phyloP scores from a whole-genome alignment of 2,329 filamentous ascomycete species.

The Dothistroma septosporum region DNA sequence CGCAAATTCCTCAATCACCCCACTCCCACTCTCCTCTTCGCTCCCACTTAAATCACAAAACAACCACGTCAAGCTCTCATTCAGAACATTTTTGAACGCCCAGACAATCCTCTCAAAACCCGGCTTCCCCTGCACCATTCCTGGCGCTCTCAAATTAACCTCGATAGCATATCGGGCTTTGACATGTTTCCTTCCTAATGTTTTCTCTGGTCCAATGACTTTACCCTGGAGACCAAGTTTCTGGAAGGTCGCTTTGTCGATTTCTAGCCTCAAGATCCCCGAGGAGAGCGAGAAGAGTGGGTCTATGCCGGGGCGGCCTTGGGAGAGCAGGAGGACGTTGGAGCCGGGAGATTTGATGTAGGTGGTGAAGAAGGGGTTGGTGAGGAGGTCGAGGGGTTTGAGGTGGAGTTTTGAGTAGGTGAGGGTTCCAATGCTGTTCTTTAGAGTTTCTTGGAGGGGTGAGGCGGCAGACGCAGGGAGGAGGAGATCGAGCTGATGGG shows the following conservation, averaged over 20 bases:
- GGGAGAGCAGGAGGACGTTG: conserved; percentile 54
- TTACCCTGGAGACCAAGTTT: conserved; percentile 74
- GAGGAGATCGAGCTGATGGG: conserved; percentile 61
- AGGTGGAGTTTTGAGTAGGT: conserved; percentile 68
- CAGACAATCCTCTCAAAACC: conserved; percentile 74
- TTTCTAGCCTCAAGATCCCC: conserved; percentile 69
- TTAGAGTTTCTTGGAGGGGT: conserved; percentile 13
- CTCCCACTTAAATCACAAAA: conserved; percentile 56
- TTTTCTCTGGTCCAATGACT: conserved; percentile 47
- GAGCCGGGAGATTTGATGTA: conserved; percentile 61
- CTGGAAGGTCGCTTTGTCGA: conserved; percentile 80
- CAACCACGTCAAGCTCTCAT: conserved; percentile 67
- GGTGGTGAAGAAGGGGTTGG: conserved; percentile 72
- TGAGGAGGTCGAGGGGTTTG: conserved; percentile 66
- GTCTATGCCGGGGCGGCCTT: conserved; percentile 65
- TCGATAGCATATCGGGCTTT: conserved; percentile 75
- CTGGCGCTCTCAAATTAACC: conserved; percentile 66
- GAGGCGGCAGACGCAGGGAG: conserved; percentile 48
- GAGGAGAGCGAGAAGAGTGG: conserved; percentile 63
- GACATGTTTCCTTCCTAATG: conserved; percentile 54
- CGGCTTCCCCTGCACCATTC: conserved; percentile 79
- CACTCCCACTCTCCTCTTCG: conserved; percentile 1
- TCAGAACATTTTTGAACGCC: conserved; percentile 74
- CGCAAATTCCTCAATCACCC: conserved; percentile 28
- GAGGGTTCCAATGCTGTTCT: conserved; percentile 29